Base-by-base conservation (phyloP, 2,329 filamentous ascomycete species). In the Nannizzia gypsea region DNA sequence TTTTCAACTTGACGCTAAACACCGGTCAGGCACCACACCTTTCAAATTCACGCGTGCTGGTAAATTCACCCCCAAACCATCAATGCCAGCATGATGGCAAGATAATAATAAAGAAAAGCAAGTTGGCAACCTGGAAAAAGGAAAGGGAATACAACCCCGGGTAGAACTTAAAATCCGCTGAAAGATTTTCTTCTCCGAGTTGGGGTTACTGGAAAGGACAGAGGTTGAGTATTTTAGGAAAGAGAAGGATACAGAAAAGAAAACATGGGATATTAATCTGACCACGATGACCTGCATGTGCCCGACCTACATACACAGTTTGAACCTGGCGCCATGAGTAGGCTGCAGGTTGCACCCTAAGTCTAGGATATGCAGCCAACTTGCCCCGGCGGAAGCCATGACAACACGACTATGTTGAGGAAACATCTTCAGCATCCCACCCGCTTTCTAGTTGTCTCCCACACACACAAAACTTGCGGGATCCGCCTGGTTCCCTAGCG, bases 271-370 rank as follows among this genome's bases (percentile, higher is more conserved):
- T 26, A 57, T 57, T 26, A 26, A 38, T 56, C 28, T 56, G 48
- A 24, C 48, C 26, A 54, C 48, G 26, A 54, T 54, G 48, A 54
- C 48, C 48, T 31, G 48, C 48, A 54, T 54, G 48, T 54, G 26
- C 20, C 48, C 26, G 48, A 11, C 22, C 13, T 54, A 54, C 48
- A 54, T n/a, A 54, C 48, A 54, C 8, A 28, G 48, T 54, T 54
- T 13, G 48, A 48, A 48, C 44, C 44, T 8, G 24, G 15, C 22
- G 44, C 20, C 44, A 48, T 48, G 44, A 48, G 44, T 48, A 22
- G 24, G 20, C 20, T 48, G 44, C 24, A 22, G 24, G 20, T 8
- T 48, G 44, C 26, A 54, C 48, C 48, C 15, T 13, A 24, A 24
- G 5, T 34, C 48, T 31, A 34, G 48, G 48, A 34, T 54, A 54